Conservation (phyloP, 768 basidiomycete species). For the Rhodotorula sphaerocarpa region DNA sequence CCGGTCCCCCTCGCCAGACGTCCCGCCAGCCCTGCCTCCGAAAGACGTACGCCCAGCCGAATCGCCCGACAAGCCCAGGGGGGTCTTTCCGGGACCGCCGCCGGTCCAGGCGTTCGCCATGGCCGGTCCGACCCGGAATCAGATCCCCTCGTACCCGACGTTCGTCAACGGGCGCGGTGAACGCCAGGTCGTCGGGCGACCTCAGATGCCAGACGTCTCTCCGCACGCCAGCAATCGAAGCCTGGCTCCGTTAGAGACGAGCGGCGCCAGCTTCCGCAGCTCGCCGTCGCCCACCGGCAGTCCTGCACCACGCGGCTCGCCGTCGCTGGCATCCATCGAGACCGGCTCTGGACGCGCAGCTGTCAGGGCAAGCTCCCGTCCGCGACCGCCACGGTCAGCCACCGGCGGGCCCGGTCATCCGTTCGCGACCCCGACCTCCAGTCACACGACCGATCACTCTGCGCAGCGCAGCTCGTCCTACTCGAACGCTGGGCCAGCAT, state of each 20-base stretch:
- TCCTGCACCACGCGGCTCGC: not conserved
- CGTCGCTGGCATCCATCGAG: not conserved
- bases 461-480: not conserved
- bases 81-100: too few relatives aligned
- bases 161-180: conserved; percentile 29
- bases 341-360: conserved; percentile 22
- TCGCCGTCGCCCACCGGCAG: not conserved
- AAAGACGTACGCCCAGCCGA: too few relatives aligned
- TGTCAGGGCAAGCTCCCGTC: conserved; percentile 17
- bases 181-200: not conserved
- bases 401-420: not conserved
- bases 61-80: too few relatives aligned
- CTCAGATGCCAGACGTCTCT: conserved; percentile 4
- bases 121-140: too few relatives aligned
- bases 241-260: too few relatives aligned
- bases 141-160: conserved; percentile 9
- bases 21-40: too few relatives aligned
- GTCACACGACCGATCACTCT: not conserved
- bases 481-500: not conserved
- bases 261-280: too few relatives aligned
- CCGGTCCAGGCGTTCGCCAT: too few relatives aligned
- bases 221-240: not conserved
- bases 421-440: too few relatives aligned
- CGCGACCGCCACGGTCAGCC: not conserved
- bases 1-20: too few relatives aligned